Base-by-base conservation (phyloP, 129 eudicot species). In the Solidago caesia region DNA sequence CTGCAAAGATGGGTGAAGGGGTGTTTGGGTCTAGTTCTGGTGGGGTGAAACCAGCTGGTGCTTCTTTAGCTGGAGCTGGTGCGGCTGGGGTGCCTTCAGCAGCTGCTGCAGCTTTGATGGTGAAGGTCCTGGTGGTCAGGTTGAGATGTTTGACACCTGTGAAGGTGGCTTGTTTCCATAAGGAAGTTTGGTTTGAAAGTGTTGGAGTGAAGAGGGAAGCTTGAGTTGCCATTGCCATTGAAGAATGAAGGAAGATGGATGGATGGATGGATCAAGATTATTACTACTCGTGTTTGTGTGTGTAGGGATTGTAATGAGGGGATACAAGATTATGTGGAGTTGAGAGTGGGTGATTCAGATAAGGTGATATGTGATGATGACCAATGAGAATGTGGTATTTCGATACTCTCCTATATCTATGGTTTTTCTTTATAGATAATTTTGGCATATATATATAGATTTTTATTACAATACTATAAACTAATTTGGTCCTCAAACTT, bases 1-100 rank as follows among this genome's bases (percentile, higher is more conserved):
- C 98, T 4, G 90, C 97, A 79, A 93, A 93, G 75, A 93, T 93
- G 2, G 98, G 98, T 4, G 98, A 93, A 0, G 98, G 98, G 83
- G 96, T 90, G 91, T 74, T 90, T 45, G 98, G 98, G 88, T 93
- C 98, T 53, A 93, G 84, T 8, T 90, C 86, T 0, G 98, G 98
- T 33, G 98, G 98, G 87, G 98, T 90, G 96, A 93, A 93, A 4
- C 98, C 98, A 3, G 66, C 96, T 0, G 98, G 98, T 0, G 79
- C 85, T 25, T 72, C 67, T 62, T 82, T 78, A 1, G 83, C 59
- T 15, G 83, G 41, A 0, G 89, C 71, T 10, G 68, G 74, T 5
- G 80, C 77, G 1, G 77, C 21, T 5, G 77, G 5, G 6, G 70
- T 42, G 2, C 33, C 66, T 2, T 77, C 85, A 4, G 62, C 82